Evolutionary conservation across 441 rosid genomes (phyloP).

Genomic region (Gossypium trilobum): DNA sequence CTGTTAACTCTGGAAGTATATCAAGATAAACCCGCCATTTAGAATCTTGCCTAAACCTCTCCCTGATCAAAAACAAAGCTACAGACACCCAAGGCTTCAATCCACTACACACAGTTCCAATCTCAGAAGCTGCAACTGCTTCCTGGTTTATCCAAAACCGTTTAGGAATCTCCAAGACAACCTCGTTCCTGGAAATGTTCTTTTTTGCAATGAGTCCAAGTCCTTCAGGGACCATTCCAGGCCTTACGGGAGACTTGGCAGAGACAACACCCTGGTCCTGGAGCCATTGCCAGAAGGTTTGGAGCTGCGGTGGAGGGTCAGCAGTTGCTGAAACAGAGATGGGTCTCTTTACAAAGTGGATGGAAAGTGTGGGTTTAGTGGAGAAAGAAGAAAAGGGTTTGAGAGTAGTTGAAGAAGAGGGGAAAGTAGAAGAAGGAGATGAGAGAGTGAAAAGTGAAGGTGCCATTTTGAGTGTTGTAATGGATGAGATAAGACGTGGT

Average conservation of each 20-base stretch:
- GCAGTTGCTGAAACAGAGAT: conserved; percentile 23
- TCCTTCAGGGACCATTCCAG: conserved; percentile 57
- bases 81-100: conserved; percentile 86
- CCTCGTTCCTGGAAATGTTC: conserved; percentile 70
- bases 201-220: conserved; percentile 71
- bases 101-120: conserved; percentile 61
- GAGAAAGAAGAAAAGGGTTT: conserved; percentile 13
- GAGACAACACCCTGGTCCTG: conserved; percentile 52
- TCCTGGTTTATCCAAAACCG: conserved; percentile 83
- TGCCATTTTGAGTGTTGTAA: conserved; percentile 18
- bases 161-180: conserved; percentile 78
- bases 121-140: conserved; percentile 63
- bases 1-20: conserved; percentile 61
- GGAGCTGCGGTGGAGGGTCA: conserved; percentile 29
- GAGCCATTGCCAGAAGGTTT: conserved; percentile 83
- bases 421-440: conserved; percentile 18
- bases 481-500: conserved; percentile 11
- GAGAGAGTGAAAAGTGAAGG: conserved; percentile 21
- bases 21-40: conserved; percentile 71
- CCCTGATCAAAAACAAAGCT: conserved; percentile 70
- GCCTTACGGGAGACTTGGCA: conserved; percentile 47
- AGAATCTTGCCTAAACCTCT: conserved; percentile 57
- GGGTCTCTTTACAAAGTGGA: conserved; percentile 22
- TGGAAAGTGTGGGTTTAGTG: conserved; percentile 20
- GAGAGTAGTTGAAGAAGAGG: conserved; percentile 21